phyloP scores from a whole-genome alignment of 768 basidiomycete species.

The Lentinula sp. region DNA sequence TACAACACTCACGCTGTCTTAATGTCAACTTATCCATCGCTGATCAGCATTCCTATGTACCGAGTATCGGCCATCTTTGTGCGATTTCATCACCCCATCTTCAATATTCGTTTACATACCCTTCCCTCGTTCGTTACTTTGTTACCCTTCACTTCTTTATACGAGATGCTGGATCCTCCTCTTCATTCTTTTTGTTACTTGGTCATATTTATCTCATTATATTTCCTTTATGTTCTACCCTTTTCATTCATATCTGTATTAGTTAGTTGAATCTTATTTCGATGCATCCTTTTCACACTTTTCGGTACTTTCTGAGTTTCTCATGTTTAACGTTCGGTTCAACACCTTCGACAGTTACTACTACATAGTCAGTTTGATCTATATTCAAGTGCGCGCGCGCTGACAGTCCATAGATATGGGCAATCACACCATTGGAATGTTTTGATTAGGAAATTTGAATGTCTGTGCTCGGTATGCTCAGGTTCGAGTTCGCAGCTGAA shows the following conservation, averaged over 20 bases:
- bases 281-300: background rate
- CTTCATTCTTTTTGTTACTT: background rate
- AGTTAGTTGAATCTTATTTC: background rate
- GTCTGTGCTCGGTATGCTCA: too few relatives aligned
- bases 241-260: background rate
- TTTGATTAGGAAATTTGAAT: too few relatives aligned
- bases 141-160: background rate
- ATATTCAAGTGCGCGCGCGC: too few relatives aligned
- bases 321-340: background rate
- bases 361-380: too few relatives aligned
- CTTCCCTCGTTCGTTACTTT: background rate
- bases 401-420: too few relatives aligned
- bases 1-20: constrained; percentile 6
- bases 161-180: background rate
- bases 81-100: background rate
- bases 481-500: too few relatives aligned
- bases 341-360: too few relatives aligned
- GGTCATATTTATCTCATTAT: background rate
- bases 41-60: background rate
- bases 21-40: background rate
- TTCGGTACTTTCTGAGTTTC: too few relatives aligned
- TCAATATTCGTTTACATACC: background rate
- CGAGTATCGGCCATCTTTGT: background rate
- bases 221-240: background rate
- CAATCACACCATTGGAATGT: too few relatives aligned